These are phyloP conservation scores for Gentiana straminea DNA, from an alignment of 257 asterid genomes.

Conservation along the genomic window DNA sequence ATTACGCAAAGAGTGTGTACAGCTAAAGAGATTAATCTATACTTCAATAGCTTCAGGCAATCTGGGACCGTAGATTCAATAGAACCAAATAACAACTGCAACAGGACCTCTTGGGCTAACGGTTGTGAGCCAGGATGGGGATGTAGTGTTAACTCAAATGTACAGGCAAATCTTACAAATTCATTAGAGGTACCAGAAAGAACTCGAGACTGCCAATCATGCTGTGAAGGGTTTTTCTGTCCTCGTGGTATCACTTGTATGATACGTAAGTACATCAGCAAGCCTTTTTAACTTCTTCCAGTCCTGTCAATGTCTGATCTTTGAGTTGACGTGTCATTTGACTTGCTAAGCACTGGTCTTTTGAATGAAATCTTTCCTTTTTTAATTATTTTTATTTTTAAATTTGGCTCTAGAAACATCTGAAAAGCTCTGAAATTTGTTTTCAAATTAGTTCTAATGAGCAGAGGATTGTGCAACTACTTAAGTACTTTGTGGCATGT, in stretches of 20 bases:
- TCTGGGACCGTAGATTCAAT: conserved; percentile 26
- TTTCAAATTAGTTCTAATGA: neutral
- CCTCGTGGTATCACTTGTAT: conserved; percentile 86
- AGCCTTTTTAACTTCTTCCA: neutral
- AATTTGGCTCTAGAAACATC: neutral
- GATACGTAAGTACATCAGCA: conserved; percentile 56
- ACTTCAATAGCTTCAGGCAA: conserved; percentile 36
- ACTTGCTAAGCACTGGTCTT: neutral
- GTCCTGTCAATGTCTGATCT: neutral
- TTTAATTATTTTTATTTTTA: neutral
- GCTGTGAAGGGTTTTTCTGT: conserved; percentile 88
- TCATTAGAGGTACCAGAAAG: conserved; percentile 43
- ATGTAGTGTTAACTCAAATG: conserved; percentile 39
- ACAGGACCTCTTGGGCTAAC: conserved; percentile 49
- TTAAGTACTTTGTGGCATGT: neutral
- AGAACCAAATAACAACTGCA: conserved; percentile 62
- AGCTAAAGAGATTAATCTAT: conserved; percentile 56
- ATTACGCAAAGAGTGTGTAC: conserved; percentile 56
- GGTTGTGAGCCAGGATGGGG: conserved; percentile 99
- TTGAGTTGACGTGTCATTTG: neutral
- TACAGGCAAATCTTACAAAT: conserved; percentile 22
- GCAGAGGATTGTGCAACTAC: neutral
- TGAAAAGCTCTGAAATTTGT: neutral
- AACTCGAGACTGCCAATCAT: conserved; percentile 53
- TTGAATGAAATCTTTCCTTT: neutral